Conservation (phyloP, 1,284 basidiomycete genomes). For the Irpex sp. region DNA sequence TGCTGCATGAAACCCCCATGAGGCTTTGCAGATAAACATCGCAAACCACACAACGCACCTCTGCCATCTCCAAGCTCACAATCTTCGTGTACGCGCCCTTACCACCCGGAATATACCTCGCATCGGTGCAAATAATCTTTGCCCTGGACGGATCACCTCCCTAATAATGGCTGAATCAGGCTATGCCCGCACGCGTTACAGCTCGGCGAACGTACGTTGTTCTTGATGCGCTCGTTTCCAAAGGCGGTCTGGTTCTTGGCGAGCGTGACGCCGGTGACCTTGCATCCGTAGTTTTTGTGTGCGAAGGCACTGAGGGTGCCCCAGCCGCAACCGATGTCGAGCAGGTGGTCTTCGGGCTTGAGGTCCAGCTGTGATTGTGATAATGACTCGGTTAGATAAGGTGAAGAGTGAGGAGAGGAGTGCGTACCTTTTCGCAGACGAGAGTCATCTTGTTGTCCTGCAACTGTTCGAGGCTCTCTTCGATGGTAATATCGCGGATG, state of each 20-base stretch:
- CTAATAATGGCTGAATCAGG: conserved; percentile 8
- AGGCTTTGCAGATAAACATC: conserved; percentile 7
- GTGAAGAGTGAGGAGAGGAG: background rate
- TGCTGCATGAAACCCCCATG: conserved; percentile 57
- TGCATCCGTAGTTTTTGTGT: conserved; percentile 96
- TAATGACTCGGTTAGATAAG: background rate
- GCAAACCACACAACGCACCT: conserved; percentile 54
- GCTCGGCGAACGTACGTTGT: conserved; percentile 74
- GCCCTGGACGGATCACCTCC: conserved; percentile 73
- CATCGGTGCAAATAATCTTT: conserved; percentile 94
- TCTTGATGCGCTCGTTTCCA: conserved; percentile 88
- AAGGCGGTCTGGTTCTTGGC: conserved; percentile 93
- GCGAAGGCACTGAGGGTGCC: conserved; percentile 96
- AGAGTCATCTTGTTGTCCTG: conserved; percentile 98
- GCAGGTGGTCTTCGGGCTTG: conserved; percentile 81
- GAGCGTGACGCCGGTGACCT: conserved; percentile 96
- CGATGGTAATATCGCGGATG: conserved; percentile 77
- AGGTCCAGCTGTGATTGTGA: conserved; percentile 69
- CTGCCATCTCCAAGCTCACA: conserved; percentile 97
- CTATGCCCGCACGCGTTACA: background rate
- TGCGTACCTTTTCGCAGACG: conserved; percentile 86
- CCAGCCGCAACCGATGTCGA: conserved; percentile 99
- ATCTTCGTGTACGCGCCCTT: conserved; percentile 93
- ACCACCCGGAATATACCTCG: conserved; percentile 90
- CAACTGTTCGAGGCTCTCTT: conserved; percentile 93